A percentile compares a stretch with the other conserved stretches of the same genome.
These are phyloP conservation scores for Sophora flavescens DNA, from an alignment of 306 rosid genomes.

Conservation along the genomic window DNA sequence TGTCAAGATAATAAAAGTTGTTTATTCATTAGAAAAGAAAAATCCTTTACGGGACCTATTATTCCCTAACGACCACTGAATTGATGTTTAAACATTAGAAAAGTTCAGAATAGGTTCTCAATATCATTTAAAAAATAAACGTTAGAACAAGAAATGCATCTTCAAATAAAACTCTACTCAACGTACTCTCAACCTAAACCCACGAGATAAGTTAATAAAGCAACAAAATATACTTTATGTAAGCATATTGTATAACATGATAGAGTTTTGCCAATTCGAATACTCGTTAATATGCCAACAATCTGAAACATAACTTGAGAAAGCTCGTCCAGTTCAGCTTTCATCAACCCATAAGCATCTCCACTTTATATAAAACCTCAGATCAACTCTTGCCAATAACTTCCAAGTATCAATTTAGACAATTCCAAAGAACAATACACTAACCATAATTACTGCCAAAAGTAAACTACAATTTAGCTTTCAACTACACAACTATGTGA, in stretches of 20 bases:
- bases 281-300: neutral
- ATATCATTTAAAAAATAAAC: neutral
- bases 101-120: neutral
- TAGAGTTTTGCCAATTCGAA: neutral
- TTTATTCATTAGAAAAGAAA: neutral
- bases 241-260: neutral
- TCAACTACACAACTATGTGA: slow-evolving; percentile 6
- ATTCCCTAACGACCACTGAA: neutral
- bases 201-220: too few relatives aligned
- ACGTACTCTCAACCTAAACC: neutral
- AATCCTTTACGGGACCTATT: neutral
- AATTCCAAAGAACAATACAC: neutral
- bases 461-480: neutral
- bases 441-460: neutral
- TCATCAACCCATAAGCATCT: slow-evolving; percentile 1
- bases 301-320: neutral
- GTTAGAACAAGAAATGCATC: neutral
- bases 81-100: neutral
- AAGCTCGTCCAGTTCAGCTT: neutral
- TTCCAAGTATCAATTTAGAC: slow-evolving; percentile 5
- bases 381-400: neutral
- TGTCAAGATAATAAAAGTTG: too few relatives aligned
- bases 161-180: neutral
- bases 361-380: slow-evolving; percentile 1
- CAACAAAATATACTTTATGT: neutral